These are phyloP conservation scores for Purpureocillium takamizusanense DNA, from an alignment of 2,329 filamentous ascomycete species.

Conservation along the genomic window DNA sequence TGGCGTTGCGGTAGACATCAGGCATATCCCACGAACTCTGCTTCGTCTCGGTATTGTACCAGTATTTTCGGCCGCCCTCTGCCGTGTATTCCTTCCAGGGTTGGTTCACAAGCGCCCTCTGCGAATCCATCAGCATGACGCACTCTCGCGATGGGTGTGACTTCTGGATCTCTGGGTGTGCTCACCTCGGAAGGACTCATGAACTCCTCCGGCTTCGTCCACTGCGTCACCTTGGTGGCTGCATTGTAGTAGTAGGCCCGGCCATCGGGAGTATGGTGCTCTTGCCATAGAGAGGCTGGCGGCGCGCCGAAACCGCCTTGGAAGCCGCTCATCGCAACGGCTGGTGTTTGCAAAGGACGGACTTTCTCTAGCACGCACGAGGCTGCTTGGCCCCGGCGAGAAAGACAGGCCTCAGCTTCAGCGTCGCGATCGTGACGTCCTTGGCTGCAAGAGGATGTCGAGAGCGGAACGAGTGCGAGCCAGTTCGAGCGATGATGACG, in stretches of 20 bases:
- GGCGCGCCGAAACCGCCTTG: slow-evolving; percentile 39
- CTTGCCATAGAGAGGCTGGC: slow-evolving; percentile 58
- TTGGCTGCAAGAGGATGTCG: no score
- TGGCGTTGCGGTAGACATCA: slow-evolving; percentile 66
- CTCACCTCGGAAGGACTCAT: slow-evolving; percentile 74
- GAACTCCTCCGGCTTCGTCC: slow-evolving; percentile 86
- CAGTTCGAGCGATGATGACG: no score
- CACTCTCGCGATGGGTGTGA: not conserved
- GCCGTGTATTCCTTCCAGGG: slow-evolving; percentile 91
- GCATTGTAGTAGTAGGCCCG: slow-evolving; percentile 87
- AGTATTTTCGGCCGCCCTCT: slow-evolving; percentile 83
- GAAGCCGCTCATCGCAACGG: slow-evolving; percentile 47
- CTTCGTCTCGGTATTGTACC: slow-evolving; percentile 88
- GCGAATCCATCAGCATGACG: slow-evolving; percentile 5
- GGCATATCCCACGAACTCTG: slow-evolving; percentile 95
- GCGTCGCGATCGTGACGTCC: no score
- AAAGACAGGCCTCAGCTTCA: no score
- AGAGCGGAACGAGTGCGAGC: no score
- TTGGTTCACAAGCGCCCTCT: slow-evolving; percentile 73
- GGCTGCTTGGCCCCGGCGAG: no score
- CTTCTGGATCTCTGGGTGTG: not conserved
- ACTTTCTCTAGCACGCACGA: not conserved
- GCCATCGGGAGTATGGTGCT: slow-evolving; percentile 73
- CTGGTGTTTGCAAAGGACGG: not conserved
- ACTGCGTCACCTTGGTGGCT: slow-evolving; percentile 79